Percentiles rank a stretch among this genome's conserved stretches.
Conservation (phyloP, 129 eudicot species). For the Chrysanthemum makinoi region DNA sequence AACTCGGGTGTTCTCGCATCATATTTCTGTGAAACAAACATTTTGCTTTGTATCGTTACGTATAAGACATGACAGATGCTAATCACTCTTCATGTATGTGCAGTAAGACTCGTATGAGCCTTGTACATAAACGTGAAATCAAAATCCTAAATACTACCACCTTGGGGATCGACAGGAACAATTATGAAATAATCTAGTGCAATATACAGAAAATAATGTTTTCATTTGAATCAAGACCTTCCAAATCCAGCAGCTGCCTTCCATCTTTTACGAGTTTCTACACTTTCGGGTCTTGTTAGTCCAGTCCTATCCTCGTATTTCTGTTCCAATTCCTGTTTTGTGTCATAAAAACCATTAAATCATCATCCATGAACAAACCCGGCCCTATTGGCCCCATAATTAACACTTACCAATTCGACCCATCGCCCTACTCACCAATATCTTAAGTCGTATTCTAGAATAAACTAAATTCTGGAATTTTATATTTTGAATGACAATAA, state of each 20-base stretch:
- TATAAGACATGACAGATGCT: not conserved
- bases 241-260: constrained; percentile 75
- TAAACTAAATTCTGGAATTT: not conserved
- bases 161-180: not conserved
- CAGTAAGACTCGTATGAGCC: not conserved
- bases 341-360: constrained; percentile 14
- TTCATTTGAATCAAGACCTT: constrained; percentile 36
- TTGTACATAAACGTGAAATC: not conserved
- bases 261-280: constrained; percentile 52
- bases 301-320: constrained; percentile 76
- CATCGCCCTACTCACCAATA: constrained; percentile 1
- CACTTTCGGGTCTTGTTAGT: constrained; percentile 64
- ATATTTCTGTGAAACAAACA: too few relatives aligned
- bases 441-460: not conserved
- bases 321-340: constrained; percentile 63
- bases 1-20: too few relatives aligned
- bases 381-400: not conserved
- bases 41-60: too few relatives aligned
- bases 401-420: not conserved
- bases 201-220: constrained; percentile 6
- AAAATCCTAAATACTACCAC: not conserved
- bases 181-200: not conserved
- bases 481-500: not conserved
- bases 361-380: constrained; percentile 5
- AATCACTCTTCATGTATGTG: not conserved